These are phyloP conservation scores for Geum urbanum DNA, from an alignment of 306 rosid genomes.

Conservation along the genomic window DNA sequence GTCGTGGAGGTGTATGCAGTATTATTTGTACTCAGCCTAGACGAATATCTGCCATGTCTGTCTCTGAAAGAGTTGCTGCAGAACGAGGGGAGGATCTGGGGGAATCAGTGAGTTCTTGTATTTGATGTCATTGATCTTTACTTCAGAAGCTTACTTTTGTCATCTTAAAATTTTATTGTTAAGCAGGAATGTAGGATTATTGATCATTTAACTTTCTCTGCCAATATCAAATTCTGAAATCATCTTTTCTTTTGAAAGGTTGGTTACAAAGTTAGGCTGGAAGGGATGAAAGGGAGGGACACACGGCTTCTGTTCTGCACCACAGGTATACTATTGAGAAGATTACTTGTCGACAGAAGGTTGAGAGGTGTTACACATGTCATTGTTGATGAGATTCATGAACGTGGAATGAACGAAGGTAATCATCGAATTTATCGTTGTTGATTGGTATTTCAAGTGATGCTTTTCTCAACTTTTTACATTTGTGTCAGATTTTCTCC, in stretches of 20 bases:
- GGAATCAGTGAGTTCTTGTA: slow-evolving; percentile 39
- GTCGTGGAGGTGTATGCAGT: slow-evolving; percentile 41
- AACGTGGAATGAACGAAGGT: slow-evolving; percentile 99
- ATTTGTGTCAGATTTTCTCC: slow-evolving; percentile 42
- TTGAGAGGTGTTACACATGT: slow-evolving; percentile 82
- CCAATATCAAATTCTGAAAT: background rate
- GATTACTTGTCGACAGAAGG: slow-evolving; percentile 84
- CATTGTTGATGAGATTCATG: slow-evolving; percentile 96
- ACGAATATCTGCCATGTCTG: slow-evolving; percentile 49
- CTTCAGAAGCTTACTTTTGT: background rate
- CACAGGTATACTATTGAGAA: slow-evolving; percentile 86
- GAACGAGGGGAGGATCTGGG: slow-evolving; percentile 54
- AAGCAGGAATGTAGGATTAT: background rate
- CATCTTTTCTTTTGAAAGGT: slow-evolving; percentile 45
- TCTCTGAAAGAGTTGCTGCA: slow-evolving; percentile 55
- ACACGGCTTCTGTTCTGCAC: slow-evolving; percentile 97
- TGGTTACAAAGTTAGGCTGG: slow-evolving; percentile 95
- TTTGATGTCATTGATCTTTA: background rate
- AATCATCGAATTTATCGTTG: slow-evolving; percentile 13
- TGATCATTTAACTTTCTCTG: background rate
- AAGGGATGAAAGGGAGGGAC: slow-evolving; percentile 86
- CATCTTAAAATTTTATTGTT: background rate
- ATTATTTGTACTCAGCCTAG: slow-evolving; percentile 52
- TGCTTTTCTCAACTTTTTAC: background rate
- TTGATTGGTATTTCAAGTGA: slow-evolving; percentile 20